Base-by-base conservation (phyloP, 768 basidiomycete species). In the Piloderma croceum region DNA sequence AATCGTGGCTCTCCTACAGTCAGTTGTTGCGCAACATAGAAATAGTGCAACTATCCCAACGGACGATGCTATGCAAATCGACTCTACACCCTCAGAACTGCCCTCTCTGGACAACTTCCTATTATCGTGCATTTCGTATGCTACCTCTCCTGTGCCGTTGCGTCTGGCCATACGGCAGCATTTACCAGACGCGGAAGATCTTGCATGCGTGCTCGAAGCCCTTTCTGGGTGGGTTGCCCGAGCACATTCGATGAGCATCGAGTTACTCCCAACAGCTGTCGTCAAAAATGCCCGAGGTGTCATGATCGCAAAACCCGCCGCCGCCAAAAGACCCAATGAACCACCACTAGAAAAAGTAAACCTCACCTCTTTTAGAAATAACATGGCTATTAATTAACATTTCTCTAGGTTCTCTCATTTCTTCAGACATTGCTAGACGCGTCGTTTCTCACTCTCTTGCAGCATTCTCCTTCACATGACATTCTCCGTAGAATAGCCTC, bases 351-450 rank as follows among this genome's bases (percentile, higher is more conserved):
- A 62, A 32, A 69, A 73, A 60, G 76, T 73, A 34, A 23, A 43
- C 44, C 39, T 35, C 13, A 39, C 37, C 38, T 35, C 13, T 36
- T 39, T 15, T 25, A 22, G 13, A 35, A 23, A 20, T 20, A 24
- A 24, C 13, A 19, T 36, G 13, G 31, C 19, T 21, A 12, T 20
- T 13, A 18, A 37, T 12, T n/a, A 33, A 39, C 41, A 35, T 21
- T 37, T 27, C 34, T 43, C 12, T 53, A 86, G 82, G 61, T 79
- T 38, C 57, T 81, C 18, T 47, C 57, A 0, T 83, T 89, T 63
- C 53, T 83, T 6, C 80, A 83, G 60, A 64, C 68, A 5, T 56
- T 88, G 40, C 67, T 90, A 20, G 88, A 90, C 57, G 72, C 85
- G 1, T 80, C 76, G 10, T 86, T 85, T 55, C 67, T 89, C 34